Base-by-base conservation (phyloP, 140 eudicot genomes). In the Erigeron philadelphicus region DNA sequence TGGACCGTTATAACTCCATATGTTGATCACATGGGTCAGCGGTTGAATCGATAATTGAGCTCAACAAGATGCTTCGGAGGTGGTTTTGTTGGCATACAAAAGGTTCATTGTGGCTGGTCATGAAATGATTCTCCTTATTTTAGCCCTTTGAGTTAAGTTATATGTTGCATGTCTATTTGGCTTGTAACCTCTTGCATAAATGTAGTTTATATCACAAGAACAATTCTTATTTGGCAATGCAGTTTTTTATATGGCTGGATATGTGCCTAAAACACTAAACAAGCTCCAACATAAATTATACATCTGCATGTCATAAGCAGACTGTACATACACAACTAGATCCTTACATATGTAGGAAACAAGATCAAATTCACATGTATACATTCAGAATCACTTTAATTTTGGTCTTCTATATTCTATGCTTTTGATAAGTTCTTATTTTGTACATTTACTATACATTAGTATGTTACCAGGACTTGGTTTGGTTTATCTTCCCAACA, bases 151-250 rank as follows among this genome's bases (percentile, higher is more conserved):
- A 52, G 53, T 41, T 8, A 49, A 31, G 71, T 40, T 42, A 64
- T 12, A 41, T 47, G 41, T 15, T 15, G n/a, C 50, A 10, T 64
- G n/a, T 54, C 12, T 63, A 64, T 72, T 48, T 72, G 77, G 56
- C 63, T 48, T 72, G 70, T 72, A 50, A 21, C 41, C 63, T 62
- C 64, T 64, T 73, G 66, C 55, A 64, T 66, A 74, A 50, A 56
- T 65, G 45, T 74, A 11, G 78, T 19, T 72, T 55, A 38, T 17
- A n/a, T 6, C 43, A 64, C 53, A 17, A 17, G 53, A 42, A 15
- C 35, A 64, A 6, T 8, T n/a, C 13, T 8, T 23, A 41, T 62
- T 15, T 62, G 18, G 25, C 48, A 61, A 61, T 19, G 7, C 9
- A 4, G 7, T 12, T 9, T n/a, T 3, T 15, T 43, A 11, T 64